Evolutionary conservation across 352 stramenopile genomes (phyloP).

Genomic region (Globisporangium yorkense): DNA sequence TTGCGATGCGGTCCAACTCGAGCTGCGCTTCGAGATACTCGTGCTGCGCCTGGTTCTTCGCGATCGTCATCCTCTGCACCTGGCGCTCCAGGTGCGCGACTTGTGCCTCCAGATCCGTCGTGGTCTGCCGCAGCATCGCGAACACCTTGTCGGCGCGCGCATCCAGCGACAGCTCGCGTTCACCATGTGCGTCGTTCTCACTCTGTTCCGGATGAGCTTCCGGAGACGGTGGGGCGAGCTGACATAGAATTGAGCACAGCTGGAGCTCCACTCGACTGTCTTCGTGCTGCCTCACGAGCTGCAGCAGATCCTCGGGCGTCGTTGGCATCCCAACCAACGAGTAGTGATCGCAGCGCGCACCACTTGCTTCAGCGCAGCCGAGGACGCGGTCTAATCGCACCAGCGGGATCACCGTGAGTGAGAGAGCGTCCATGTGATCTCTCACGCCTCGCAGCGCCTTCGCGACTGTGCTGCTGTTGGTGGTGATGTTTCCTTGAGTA

Average conservation of each 20-base stretch:
- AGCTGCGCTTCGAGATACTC: constrained; percentile 23
- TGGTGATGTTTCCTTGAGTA: neutral
- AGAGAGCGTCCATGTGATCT: neutral
- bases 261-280: constrained; percentile 1
- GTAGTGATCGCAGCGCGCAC: neutral
- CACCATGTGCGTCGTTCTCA: neutral
- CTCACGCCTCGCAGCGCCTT: neutral
- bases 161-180: constrained; percentile 16
- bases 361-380: too few relatives aligned
- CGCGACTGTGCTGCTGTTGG: neutral
- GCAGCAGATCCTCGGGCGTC: constrained; percentile 8
- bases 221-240: neutral
- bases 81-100: constrained; percentile 22
- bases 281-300: constrained; percentile 14
- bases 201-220: neutral
- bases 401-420: constrained; percentile 7
- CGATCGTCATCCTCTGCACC: constrained; percentile 16
- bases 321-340: constrained; percentile 8
- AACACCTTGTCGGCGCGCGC: constrained; percentile 21
- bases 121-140: constrained; percentile 19
- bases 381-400: neutral
- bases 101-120: constrained; percentile 20
- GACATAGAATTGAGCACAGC: constrained; percentile 2
- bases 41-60: constrained; percentile 17
- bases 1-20: constrained; percentile 20